These are phyloP conservation scores for Pichia gijzeniarum DNA, from an alignment of 805 yeast species.

Conservation along the genomic window DNA sequence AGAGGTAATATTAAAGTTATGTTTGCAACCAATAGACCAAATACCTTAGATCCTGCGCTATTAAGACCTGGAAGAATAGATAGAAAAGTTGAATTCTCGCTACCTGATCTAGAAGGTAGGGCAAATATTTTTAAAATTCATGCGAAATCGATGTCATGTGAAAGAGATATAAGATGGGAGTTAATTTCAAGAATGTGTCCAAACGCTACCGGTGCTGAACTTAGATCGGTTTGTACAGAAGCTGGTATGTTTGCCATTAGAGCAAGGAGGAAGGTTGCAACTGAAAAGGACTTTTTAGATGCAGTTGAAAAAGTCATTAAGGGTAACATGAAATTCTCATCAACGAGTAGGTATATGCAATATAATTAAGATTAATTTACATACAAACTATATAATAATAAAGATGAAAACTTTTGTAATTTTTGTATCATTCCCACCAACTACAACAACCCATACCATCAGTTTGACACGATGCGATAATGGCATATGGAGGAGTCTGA, in stretches of 20 bases:
- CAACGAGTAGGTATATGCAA: slow-evolving; percentile 98
- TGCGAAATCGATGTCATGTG: slow-evolving; percentile 96
- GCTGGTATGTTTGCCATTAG: slow-evolving; percentile 99
- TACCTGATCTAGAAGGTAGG: slow-evolving; percentile 96
- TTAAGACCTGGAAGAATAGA: slow-evolving; percentile 98
- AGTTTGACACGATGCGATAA: slow-evolving; percentile 85
- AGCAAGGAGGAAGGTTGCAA: slow-evolving; percentile 96
- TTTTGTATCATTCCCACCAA: slow-evolving; percentile 76
- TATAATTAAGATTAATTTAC: slow-evolving; percentile 50
- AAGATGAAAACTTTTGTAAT: not conserved
- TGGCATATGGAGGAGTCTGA: slow-evolving; percentile 71
- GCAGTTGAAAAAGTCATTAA: slow-evolving; percentile 98
- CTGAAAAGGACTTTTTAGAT: slow-evolving; percentile 94
- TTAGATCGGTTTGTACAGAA: slow-evolving; percentile 97
- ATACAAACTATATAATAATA: not conserved
- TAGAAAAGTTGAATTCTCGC: slow-evolving; percentile 93
- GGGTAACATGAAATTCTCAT: slow-evolving; percentile 96
- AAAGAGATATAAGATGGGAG: slow-evolving; percentile 97
- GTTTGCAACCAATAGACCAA: slow-evolving; percentile 99
- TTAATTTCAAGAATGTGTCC: slow-evolving; percentile 95
- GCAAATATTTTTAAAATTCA: slow-evolving; percentile 97
- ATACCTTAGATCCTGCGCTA: slow-evolving; percentile 95
- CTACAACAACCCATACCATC: slow-evolving; percentile 95
- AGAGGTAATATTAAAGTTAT: slow-evolving; percentile 98
- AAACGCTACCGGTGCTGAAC: slow-evolving; percentile 97